phyloP scores from a whole-genome alignment of 2,329 filamentous ascomycete species.

The Ophiognomonia clavigignenti-juglandacearum region DNA sequence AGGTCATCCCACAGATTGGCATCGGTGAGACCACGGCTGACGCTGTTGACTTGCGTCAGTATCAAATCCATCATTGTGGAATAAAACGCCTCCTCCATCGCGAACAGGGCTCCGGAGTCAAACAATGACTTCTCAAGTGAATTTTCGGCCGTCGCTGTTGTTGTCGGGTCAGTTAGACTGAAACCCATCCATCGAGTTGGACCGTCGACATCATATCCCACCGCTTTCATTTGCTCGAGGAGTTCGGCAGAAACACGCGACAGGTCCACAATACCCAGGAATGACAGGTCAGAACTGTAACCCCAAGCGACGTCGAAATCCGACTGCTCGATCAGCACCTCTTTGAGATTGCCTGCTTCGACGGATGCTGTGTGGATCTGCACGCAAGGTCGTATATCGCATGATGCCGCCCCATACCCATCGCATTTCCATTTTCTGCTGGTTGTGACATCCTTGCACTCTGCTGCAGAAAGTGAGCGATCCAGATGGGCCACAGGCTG shows the following conservation, averaged over 20 bases:
- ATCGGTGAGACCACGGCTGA: neutral
- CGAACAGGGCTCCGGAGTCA: neutral
- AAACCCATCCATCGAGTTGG: neutral
- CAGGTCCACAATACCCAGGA: neutral
- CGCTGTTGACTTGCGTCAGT: neutral
- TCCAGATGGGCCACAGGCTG: too few relatives aligned
- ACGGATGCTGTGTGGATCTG: constrained; percentile 1
- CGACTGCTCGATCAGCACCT: neutral
- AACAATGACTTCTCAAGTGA: neutral
- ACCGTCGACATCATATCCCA: neutral
- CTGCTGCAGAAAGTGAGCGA: neutral
- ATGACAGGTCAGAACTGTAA: neutral
- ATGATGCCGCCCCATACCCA: constrained; percentile 4
- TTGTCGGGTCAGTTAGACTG: neutral
- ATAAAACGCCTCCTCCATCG: neutral
- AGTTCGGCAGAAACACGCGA: neutral
- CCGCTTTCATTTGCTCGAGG: neutral
- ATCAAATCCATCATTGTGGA: neutral
- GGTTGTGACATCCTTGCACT: neutral
- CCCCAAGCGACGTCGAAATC: neutral
- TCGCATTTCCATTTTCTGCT: neutral
- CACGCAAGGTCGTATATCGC: constrained; percentile 2
- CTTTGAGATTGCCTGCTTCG: neutral
- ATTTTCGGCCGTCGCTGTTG: neutral
- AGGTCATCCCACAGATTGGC: too few relatives aligned